Evolutionary conservation across 2,329 filamentous ascomycete species (phyloP), one percentile per base, ranked within the genome.

Genomic region (Ceratocystis colombiana): DNA sequence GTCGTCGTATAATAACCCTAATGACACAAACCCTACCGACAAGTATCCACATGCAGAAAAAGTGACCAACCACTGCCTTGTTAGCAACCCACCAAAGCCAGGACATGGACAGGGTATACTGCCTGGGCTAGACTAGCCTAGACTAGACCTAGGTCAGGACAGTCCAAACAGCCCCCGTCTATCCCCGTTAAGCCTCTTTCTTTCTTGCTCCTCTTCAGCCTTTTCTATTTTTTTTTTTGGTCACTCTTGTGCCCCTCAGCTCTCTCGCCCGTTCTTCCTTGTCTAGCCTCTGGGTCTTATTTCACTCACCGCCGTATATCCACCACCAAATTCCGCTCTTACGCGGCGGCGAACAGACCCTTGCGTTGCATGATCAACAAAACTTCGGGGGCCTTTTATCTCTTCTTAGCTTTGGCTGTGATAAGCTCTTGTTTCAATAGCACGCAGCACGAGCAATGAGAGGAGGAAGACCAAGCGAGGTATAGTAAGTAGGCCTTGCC

Each of bases 291-390:
- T 37, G 10, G 33, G 10, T 17, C 53, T n/a, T 30, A 57, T 57
- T 30, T 30, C 53, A 57, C 50, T 55, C 50, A 55, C 50, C 50
- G 50, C 50, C 22, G 12, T 55, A 12, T 15, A 30, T 55, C 50
- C 50, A 55, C 50, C 37, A 15, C 50, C 8, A 30, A 57, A 57
- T 57, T 57, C 53, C 53, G 53, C 53, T 30, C 53, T 57, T 30
- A 57, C 53, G 53, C 53, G 53, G 53, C 25, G 53, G 53, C 53
- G 53, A 57, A 57, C 53, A 57, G 53, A 57, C 53, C 53, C 53
- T 57, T 57, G 53, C 53, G 53, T 57, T 57, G 53, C 53, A 57
- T 57, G 53, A 57, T 57, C 53, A 57, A 28, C 53, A 57, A 57
- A 57, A n/a, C 48, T 20, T 50, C 22, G 46, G 17, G 45, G 45